phyloP scores from a whole-genome alignment of 805 yeast species.

The Isabelozyma rhagii region DNA sequence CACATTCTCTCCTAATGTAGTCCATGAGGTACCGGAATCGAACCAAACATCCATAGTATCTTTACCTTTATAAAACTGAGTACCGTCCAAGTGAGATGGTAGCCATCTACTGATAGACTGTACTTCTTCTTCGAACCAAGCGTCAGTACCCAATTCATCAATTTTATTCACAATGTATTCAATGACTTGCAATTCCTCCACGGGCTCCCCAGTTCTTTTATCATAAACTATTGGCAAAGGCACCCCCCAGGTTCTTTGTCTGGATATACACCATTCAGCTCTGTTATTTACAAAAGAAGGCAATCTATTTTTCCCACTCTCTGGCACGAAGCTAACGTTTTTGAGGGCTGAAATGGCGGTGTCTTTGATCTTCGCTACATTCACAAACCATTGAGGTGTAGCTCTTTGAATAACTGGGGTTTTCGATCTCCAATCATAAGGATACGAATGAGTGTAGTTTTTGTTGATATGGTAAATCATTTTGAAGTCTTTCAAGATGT shows the following conservation, averaged over 20 bases:
- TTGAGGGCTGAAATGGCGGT: conserved; percentile 58
- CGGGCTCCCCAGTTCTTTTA: conserved; percentile 56
- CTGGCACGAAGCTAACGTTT: conserved; percentile 70
- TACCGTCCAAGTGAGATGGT: conserved; percentile 51
- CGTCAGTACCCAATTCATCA: conserved; percentile 60
- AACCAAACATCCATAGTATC: conserved; percentile 99
- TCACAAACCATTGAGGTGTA: conserved; percentile 96
- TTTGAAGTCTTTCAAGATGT: conserved; percentile 35
- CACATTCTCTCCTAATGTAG: conserved; percentile 43
- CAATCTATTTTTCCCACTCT: conserved; percentile 66
- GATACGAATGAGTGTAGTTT: conserved; percentile 76
- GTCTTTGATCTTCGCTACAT: conserved; percentile 69
- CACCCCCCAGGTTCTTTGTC: conserved; percentile 98
- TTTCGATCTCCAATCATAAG: conserved; percentile 96
- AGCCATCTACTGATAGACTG: conserved; percentile 64
- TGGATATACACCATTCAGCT: conserved; percentile 95
- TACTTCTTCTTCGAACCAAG: conserved; percentile 68
- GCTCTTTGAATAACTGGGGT: conserved; percentile 93
- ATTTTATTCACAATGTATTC: conserved; percentile 55
- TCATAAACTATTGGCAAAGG: conserved; percentile 85
- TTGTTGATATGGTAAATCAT: conserved; percentile 50
- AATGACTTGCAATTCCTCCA: conserved; percentile 57
- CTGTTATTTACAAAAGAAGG: conserved; percentile 70
- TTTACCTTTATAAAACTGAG: conserved; percentile 56
- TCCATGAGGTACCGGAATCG: conserved; percentile 95